Conservation (phyloP, 495 filamentous ascomycete genomes). For the Penicillium pancosmium region DNA sequence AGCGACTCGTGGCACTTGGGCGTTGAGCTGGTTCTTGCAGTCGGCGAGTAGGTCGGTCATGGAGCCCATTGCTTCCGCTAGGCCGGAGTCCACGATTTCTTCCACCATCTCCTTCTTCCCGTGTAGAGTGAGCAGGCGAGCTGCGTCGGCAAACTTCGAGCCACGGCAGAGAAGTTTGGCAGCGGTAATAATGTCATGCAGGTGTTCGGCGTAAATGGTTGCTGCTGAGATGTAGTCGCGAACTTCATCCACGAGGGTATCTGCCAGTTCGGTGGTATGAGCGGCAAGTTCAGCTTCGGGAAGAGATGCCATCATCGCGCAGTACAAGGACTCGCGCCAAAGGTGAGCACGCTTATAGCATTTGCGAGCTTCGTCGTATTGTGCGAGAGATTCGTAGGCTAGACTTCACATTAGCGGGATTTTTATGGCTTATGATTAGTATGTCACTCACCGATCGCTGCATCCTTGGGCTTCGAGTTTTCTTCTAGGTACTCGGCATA, state of each 20-base stretch:
- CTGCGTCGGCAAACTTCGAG: slow-evolving; percentile 80
- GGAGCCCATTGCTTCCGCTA: slow-evolving; percentile 73
- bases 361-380: slow-evolving; percentile 70
- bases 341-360: slow-evolving; percentile 79
- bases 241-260: slow-evolving; percentile 76
- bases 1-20: slow-evolving; percentile 80
- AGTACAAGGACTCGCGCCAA: slow-evolving; percentile 89
- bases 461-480: slow-evolving; percentile 76
- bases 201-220: slow-evolving; percentile 77
- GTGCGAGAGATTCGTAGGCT: slow-evolving; percentile 83
- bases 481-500: slow-evolving; percentile 79
- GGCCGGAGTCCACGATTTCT: slow-evolving; percentile 70
- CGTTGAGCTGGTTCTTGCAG: slow-evolving; percentile 78
- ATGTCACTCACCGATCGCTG: slow-evolving; percentile 62
- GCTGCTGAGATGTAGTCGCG: slow-evolving; percentile 83
- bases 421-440: background rate
- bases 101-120: slow-evolving; percentile 49
- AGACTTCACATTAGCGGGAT: slow-evolving; percentile 19
- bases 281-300: slow-evolving; percentile 55
- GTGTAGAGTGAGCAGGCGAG: slow-evolving; percentile 64
- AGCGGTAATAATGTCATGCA: slow-evolving; percentile 67
- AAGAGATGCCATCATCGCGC: slow-evolving; percentile 67
- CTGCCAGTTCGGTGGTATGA: slow-evolving; percentile 69
- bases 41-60: slow-evolving; percentile 90
- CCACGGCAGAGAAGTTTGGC: slow-evolving; percentile 77